Evolutionary conservation across 2,329 filamentous ascomycete genomes (phyloP).

Genomic region (Aphanocladium album): DNA sequence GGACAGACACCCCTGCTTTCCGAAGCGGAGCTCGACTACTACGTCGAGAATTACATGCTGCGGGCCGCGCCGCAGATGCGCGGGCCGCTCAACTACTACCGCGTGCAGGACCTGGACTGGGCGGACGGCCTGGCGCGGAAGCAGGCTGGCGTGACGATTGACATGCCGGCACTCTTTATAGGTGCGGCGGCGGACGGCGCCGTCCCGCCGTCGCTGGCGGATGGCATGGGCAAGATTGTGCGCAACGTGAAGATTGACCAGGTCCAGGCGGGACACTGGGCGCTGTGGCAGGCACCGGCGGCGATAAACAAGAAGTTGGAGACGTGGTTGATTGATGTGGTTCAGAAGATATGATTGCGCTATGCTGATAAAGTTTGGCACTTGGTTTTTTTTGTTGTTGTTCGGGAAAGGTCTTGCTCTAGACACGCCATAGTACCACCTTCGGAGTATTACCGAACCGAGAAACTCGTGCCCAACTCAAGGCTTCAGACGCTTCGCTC

Average conservation of each 20-base stretch:
- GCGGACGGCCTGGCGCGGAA: slow-evolving; percentile 62
- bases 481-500: too few species aligned
- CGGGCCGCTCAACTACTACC: slow-evolving; percentile 79
- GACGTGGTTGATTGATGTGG: slow-evolving; percentile 41
- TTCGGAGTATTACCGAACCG: too few species aligned
- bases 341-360: not conserved
- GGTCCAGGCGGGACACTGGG: slow-evolving; percentile 71
- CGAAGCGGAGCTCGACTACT: slow-evolving; percentile 66
- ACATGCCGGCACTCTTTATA: slow-evolving; percentile 63
- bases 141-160: slow-evolving; percentile 48
- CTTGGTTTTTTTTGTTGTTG: too few species aligned
- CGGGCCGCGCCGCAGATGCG: slow-evolving; percentile 58
- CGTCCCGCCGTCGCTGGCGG: slow-evolving; percentile 61
- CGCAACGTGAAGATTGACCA: slow-evolving; percentile 52
- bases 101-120: slow-evolving; percentile 62
- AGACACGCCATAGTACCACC: too few species aligned
- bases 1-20: slow-evolving; percentile 55
- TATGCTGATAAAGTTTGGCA: too few species aligned
- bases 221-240: slow-evolving; percentile 62
- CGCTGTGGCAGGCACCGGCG: slow-evolving; percentile 62
- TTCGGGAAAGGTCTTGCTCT: too few species aligned
- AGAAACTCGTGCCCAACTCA: too few species aligned
- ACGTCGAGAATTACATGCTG: slow-evolving; percentile 58
- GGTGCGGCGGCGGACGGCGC: slow-evolving; percentile 62
- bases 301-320: slow-evolving; percentile 62